A percentile compares a stretch with the other conserved stretches of the same genome.
These are phyloP conservation scores for Kregervanrija pseudodelftensis DNA, from an alignment of 805 yeast species.

Conservation along the genomic window DNA sequence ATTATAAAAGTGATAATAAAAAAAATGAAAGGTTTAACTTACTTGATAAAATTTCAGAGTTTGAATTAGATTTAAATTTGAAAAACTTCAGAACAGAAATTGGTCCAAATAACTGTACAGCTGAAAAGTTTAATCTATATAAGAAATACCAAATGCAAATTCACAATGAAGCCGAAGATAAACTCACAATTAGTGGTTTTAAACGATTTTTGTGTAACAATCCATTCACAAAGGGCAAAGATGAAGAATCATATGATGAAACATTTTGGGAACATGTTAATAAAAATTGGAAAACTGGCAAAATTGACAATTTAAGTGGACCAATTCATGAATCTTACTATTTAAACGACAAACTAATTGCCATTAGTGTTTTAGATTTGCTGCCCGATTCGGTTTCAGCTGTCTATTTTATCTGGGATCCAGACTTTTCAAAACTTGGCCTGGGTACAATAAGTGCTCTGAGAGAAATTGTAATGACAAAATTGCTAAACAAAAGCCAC, in stretches of 20 bases:
- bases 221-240: constrained; percentile 40
- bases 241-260: constrained; percentile 16
- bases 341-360: constrained; percentile 47
- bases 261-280: constrained; percentile 36
- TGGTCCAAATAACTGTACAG: constrained; percentile 44
- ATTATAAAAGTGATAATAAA: no score
- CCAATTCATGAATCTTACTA: constrained; percentile 79
- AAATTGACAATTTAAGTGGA: constrained; percentile 32
- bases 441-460: constrained; percentile 75
- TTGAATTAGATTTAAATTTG: constrained; percentile 10
- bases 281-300: constrained; percentile 29
- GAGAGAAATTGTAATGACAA: constrained; percentile 54
- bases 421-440: constrained; percentile 60
- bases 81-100: constrained; percentile 33
- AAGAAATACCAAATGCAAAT: constrained; percentile 63
- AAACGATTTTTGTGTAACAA: constrained; percentile 59
- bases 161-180: constrained; percentile 53
- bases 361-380: constrained; percentile 70
- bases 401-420: constrained; percentile 85
- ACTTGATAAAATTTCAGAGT: constrained; percentile 8
- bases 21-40: constrained; percentile 13
- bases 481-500: constrained; percentile 40
- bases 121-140: constrained; percentile 57
- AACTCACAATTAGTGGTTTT: constrained; percentile 43
- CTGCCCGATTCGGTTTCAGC: constrained; percentile 73